Percentiles rank a stretch among this genome's conserved stretches.
Evolutionary conservation across 75 land plant species (phyloP).

Genomic region (Isoetes taiwanensis): DNA sequence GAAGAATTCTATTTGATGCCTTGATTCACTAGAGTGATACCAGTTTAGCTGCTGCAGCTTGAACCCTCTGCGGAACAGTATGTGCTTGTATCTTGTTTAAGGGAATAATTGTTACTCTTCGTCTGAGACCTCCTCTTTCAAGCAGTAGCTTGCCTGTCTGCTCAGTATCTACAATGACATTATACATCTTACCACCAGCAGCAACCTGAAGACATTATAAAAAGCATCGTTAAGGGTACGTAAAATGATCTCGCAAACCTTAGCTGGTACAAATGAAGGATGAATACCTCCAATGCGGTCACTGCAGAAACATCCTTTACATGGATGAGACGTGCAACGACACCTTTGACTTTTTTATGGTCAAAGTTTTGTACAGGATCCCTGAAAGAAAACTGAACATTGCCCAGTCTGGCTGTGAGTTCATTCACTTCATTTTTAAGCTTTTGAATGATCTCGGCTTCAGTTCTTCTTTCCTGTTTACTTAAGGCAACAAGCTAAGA

Average conservation of each 20-base stretch:
- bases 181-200: constrained; percentile 88
- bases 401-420: constrained; percentile 54
- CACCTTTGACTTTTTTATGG: constrained; percentile 88
- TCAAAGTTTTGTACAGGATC: constrained; percentile 84
- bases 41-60: constrained; percentile 58
- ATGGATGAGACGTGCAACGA: constrained; percentile 82
- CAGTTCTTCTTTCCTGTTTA: constrained; percentile 57
- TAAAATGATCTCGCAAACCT: no score
- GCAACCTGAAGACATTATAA: constrained; percentile 43
- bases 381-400: constrained; percentile 61
- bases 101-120: constrained; percentile 94
- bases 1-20: no score
- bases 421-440: constrained; percentile 56
- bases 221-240: no score
- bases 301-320: constrained; percentile 78
- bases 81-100: constrained; percentile 72
- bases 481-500: no score
- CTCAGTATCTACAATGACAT: constrained; percentile 94
- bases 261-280: background rate
- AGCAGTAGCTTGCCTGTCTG: constrained; percentile 87
- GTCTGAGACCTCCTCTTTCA: constrained; percentile 68
- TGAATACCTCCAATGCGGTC: constrained; percentile 85
- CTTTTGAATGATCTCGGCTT: constrained; percentile 52
- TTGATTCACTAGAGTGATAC: no score
- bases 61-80: constrained; percentile 42